Base-by-base conservation (phyloP, 2,329 filamentous ascomycete genomes). In the Plenodomus biglobosus region DNA sequence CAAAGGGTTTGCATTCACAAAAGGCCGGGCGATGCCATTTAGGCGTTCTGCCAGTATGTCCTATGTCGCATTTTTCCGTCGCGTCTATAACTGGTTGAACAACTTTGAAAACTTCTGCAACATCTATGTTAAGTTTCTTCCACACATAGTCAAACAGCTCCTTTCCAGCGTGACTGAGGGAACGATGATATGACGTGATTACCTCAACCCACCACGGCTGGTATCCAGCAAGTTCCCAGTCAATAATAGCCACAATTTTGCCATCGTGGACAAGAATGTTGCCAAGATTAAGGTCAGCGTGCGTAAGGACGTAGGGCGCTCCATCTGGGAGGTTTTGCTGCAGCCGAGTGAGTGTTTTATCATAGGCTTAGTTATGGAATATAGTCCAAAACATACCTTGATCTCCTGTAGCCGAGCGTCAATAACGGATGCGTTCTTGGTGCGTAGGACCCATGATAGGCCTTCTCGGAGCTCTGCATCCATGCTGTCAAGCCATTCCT, bases 181-280 rank as follows among this genome's bases (percentile, higher is more conserved):
- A 8, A 10, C 36, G 22, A n/a, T 35, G 16, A 13, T 38, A 19
- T 36, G 36, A 32, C 8, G 24, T 4, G 24, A 8, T 41, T 15
- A 10, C 8, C 44, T 50, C 46, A 8, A 27, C 41, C 46, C 46
- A 50, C 46, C 42, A 44, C 10, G 46, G 46, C 21, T 44, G 45
- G 38, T 39, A 54, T 16, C 52, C 52, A 27, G 52, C 49, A 24
- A 10, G 21, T 41, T 53, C 52, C 52, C 52, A 55, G 42, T 55
- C 52, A 16, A 55, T 44, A 21, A 55, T 45, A 13, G 49, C 52
- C 16, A 19, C 38, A 24, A 55, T 55, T 30, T 42, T 50, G 13
- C 39, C 43, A 27, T 53, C 30, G 22, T 49, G 13, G n/a, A 55
- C 49, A 5, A 55, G 38, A 27, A 55, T 51, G 21, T 55, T 55